Evolutionary conservation across 371 early-diverging fungal species (phyloP).

Genomic region (Batrachochytrium dendrobatidis): DNA sequence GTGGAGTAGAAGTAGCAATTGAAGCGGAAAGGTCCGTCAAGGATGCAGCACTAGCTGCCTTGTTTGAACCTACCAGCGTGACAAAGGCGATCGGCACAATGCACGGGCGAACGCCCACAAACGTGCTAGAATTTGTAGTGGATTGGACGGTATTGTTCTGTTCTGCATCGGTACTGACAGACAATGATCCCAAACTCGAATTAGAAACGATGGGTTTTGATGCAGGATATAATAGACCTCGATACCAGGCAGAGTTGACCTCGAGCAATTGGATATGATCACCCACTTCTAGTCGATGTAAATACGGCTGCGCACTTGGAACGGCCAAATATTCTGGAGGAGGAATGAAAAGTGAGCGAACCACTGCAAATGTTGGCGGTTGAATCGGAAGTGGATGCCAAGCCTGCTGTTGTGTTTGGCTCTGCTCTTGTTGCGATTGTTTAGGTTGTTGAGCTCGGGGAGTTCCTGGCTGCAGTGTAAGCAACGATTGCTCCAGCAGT

Average conservation of each 20-base stretch:
- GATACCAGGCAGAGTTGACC: background rate
- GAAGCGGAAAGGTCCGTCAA: too few relatives aligned
- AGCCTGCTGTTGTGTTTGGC: background rate
- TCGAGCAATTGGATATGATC: slow-evolving; percentile 1
- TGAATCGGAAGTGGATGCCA: background rate
- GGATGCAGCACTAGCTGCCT: too few relatives aligned
- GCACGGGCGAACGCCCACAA: background rate
- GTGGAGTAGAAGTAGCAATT: too few relatives aligned
- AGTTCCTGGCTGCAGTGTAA: too few relatives aligned
- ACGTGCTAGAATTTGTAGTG: background rate
- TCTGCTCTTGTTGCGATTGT: background rate
- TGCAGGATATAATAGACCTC: background rate
- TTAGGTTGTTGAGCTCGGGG: too few relatives aligned
- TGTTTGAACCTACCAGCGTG: background rate
- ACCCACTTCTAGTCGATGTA: background rate
- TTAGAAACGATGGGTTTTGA: too few relatives aligned
- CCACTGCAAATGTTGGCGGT: background rate
- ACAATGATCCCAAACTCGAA: too few relatives aligned
- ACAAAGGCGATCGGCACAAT: background rate
- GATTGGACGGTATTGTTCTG: too few relatives aligned
- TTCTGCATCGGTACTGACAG: too few relatives aligned
- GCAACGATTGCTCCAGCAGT: too few relatives aligned
- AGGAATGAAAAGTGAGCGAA: background rate
- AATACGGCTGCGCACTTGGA: background rate
- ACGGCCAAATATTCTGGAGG: background rate